Base-by-base conservation (phyloP, 176 grass and related monocot species). In the Oryza rufipogon region DNA sequence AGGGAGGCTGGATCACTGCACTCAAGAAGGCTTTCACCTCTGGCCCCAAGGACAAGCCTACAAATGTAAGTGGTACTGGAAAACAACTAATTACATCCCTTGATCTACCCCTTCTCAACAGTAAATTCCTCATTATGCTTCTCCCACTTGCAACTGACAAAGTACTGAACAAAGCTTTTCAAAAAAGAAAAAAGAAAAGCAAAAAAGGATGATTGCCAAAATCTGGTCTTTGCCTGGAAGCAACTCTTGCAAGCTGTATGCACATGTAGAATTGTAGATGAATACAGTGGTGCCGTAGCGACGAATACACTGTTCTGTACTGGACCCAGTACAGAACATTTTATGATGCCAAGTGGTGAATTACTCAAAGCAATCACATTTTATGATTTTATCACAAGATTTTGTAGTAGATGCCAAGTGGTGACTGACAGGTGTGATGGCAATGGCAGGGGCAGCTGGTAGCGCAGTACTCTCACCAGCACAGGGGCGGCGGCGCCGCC, bases 1-100 rank as follows among this genome's bases (percentile, higher is more conserved):
- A 99, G 75, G 91, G 97, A 32, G 94, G 74, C 46, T 99, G 97
- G 97, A 90, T 99, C 77, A 80, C 54, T 68, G 90, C 93, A 67
- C 83, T 99, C 74, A 99, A 86, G 88, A 94, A 87, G 79, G 91
- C 88, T 44, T 99, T 99, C 77, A 87, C 72, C 66, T 10, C 87
- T 84, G 86, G 69, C 75, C 86, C 91, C 48, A 98, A 88, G 91
- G 93, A 94, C 7, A 96, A 91, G 70, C 78, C 80, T 41, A 70
- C 84, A 75, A 89, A 76, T 80, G 95, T 97, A 84, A 95, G 90
- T 77, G 8, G 32, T 34, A 80, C 61, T 11, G 56, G 4, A 75
- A 11, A 82, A 32, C 10, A 33, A 14, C 71, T 34, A 60, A 75
- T 63, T 33, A 42, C 38, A 64, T 52, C n/a, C 19, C 19, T 17